Percentiles rank a stretch among this genome's conserved stretches.
Evolutionary conservation across 2,329 filamentous ascomycete genomes (phyloP).

Genomic region (Pseudogymnoascus sp.): DNA sequence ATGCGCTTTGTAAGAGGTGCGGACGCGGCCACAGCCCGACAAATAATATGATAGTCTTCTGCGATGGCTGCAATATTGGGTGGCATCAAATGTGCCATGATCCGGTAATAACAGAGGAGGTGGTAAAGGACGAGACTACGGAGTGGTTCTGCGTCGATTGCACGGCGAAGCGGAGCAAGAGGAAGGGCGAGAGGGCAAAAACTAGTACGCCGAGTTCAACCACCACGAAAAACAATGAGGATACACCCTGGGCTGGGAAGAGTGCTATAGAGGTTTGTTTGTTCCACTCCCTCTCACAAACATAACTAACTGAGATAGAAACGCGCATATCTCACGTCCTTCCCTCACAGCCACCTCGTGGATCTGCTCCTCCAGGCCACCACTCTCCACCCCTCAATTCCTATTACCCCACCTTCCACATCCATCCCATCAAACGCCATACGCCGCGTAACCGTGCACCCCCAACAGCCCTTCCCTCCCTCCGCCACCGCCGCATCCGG

Average conservation of each 20-base stretch:
- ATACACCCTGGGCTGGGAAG: constrained; percentile 17
- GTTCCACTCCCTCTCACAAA: background rate
- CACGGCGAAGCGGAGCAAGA: constrained; percentile 37
- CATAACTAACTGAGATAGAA: constrained; percentile 36
- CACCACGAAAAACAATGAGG: constrained; percentile 11
- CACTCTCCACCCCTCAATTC: constrained; percentile 53
- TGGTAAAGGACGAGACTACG: constrained; percentile 55
- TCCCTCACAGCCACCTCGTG: constrained; percentile 54
- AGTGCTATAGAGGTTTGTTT: constrained; percentile 32
- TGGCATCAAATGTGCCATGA: constrained; percentile 81
- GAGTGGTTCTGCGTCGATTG: constrained; percentile 67
- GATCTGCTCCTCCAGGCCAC: constrained; percentile 55
- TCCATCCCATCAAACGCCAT: constrained; percentile 14
- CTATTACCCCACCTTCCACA: constrained; percentile 45
- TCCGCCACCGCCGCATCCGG: constrained; percentile 26
- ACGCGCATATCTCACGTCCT: constrained; percentile 52
- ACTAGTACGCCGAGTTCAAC: constrained; percentile 18
- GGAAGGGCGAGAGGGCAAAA: constrained; percentile 30
- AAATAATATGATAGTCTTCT: constrained; percentile 79
- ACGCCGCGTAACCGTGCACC: constrained; percentile 19
- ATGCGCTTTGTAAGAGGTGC: constrained; percentile 63
- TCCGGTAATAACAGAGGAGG: constrained; percentile 61
- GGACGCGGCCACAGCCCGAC: constrained; percentile 60
- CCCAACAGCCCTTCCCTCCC: constrained; percentile 24
- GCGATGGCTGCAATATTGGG: constrained; percentile 68